Evolutionary conservation across 2,329 filamentous ascomycete genomes (phyloP).

Genomic region (Fusarium sp.): DNA sequence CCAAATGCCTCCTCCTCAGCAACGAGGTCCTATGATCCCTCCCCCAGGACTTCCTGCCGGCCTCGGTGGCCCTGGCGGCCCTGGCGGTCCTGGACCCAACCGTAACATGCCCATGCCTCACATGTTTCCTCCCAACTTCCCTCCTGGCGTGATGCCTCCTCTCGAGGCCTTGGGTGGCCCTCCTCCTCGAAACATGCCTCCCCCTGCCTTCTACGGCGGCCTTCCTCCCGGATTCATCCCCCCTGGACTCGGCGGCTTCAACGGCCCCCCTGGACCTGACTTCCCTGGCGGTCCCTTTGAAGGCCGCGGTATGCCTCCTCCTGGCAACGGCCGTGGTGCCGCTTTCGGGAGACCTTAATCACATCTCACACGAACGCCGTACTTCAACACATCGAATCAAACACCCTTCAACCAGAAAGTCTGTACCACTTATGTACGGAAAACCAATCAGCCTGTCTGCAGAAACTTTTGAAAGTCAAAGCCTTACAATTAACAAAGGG

Average conservation of each 20-base stretch:
- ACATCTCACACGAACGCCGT: neutral
- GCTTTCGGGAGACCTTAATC: slow-evolving; percentile 45
- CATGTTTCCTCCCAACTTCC: slow-evolving; percentile 70
- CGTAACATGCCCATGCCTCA: slow-evolving; percentile 61
- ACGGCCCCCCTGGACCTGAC: slow-evolving; percentile 57
- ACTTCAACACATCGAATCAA: neutral
- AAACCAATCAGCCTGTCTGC: slow-evolving; percentile 31
- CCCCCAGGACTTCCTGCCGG: slow-evolving; percentile 61
- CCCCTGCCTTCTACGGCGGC: slow-evolving; percentile 65
- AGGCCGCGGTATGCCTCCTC: slow-evolving; percentile 62
- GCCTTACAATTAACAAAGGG: neutral
- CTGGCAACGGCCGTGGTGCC: slow-evolving; percentile 50
- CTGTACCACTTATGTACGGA: slow-evolving; percentile 31
- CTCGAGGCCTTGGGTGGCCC: slow-evolving; percentile 59
- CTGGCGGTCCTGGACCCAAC: slow-evolving; percentile 37
- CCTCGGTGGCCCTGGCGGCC: slow-evolving; percentile 36
- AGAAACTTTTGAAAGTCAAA: slow-evolving; percentile 15
- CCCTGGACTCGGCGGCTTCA: slow-evolving; percentile 64
- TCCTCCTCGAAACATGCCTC: slow-evolving; percentile 62
- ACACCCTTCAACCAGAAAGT: neutral
- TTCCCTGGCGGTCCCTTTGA: slow-evolving; percentile 62
- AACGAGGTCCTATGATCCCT: slow-evolving; percentile 63
- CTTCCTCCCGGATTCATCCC: slow-evolving; percentile 62
- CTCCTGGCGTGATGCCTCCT: slow-evolving; percentile 56
- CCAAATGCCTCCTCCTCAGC: slow-evolving; percentile 54